Conservation (phyloP, 495 filamentous ascomycete species). For the Lasiosphaeria ovina region DNA sequence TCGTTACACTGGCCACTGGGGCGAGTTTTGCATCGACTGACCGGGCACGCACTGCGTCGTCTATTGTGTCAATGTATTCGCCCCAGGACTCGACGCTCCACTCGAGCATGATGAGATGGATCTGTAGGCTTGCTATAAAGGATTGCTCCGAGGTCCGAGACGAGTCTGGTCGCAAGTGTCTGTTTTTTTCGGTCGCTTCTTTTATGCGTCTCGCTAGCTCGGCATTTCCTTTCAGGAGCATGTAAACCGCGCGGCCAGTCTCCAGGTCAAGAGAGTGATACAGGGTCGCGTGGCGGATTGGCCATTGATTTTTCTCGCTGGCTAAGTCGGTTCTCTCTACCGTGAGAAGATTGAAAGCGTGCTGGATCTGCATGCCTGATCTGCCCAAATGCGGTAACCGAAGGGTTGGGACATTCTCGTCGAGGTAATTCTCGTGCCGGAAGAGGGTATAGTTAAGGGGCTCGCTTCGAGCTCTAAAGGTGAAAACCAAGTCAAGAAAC, state of each 20-base stretch:
- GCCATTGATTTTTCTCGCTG: slow-evolving; percentile 37
- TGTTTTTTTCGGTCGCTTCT: slow-evolving; percentile 22
- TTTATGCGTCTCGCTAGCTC: slow-evolving; percentile 37
- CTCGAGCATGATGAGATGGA: slow-evolving; percentile 43
- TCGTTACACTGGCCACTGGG: slow-evolving; percentile 25
- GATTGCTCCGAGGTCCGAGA: slow-evolving; percentile 25
- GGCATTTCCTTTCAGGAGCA: slow-evolving; percentile 43
- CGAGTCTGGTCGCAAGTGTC: slow-evolving; percentile 19
- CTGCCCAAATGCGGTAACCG: slow-evolving; percentile 37
- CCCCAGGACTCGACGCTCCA: slow-evolving; percentile 49
- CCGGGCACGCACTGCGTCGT: slow-evolving; percentile 30
- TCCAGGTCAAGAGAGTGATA: slow-evolving; percentile 47
- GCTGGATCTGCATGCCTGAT: slow-evolving; percentile 38
- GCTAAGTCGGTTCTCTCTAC: slow-evolving; percentile 34
- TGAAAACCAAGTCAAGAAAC: slow-evolving; percentile 45
- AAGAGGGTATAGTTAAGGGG: slow-evolving; percentile 21
- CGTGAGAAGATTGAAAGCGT: slow-evolving; percentile 46
- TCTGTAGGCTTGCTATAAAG: slow-evolving; percentile 35
- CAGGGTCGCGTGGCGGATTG: slow-evolving; percentile 39
- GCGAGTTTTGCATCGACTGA: slow-evolving; percentile 30
- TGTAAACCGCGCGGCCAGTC: slow-evolving; percentile 37
- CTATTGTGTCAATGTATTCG: slow-evolving; percentile 45
- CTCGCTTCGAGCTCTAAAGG: slow-evolving; percentile 25
- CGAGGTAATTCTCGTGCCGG: slow-evolving; percentile 37
- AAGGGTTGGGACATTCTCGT: slow-evolving; percentile 34